Conservation (phyloP, 2,329 filamentous ascomycete genomes). For the Cercospora sesami region DNA sequence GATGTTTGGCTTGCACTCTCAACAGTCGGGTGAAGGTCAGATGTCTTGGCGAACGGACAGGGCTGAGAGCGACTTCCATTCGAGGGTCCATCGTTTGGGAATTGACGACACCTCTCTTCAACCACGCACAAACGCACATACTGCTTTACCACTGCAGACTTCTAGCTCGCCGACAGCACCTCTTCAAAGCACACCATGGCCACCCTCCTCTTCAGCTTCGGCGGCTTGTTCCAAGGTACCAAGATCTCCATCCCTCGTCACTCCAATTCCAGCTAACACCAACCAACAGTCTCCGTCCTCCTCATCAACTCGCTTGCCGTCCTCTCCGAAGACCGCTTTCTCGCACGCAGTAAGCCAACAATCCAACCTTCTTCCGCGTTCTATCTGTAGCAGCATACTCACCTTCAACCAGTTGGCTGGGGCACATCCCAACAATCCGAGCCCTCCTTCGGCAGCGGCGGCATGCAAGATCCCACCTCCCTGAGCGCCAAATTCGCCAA, state of each 20-base stretch:
- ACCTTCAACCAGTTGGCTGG: conserved; percentile 68
- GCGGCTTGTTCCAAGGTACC: conserved; percentile 72
- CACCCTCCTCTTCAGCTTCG: conserved; percentile 64
- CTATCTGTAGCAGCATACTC: conserved; percentile 11
- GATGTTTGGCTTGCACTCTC: not conserved
- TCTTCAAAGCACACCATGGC: conserved; percentile 25
- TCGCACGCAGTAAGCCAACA: conserved; percentile 68
- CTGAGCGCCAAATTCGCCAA: conserved; percentile 86
- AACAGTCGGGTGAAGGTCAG: not conserved
- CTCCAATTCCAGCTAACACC: conserved; percentile 9
- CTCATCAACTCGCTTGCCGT: conserved; percentile 92
- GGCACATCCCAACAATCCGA: conserved; percentile 62
- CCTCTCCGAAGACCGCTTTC: conserved; percentile 91
- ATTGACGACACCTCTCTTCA: conserved; percentile 13
- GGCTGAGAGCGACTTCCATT: not conserved
- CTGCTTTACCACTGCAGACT: not conserved
- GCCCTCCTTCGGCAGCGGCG: conserved; percentile 75
- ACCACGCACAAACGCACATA: not conserved
- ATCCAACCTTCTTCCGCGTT: not conserved
- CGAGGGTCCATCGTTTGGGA: conserved; percentile 5
- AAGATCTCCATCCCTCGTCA: conserved; percentile 17
- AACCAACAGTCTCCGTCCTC: conserved; percentile 68
- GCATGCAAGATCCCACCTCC: conserved; percentile 68
- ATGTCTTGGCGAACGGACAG: conserved; percentile 5
- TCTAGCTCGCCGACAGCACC: conserved; percentile 1